phyloP scores from a whole-genome alignment of 805 yeast species.

The Cyberlindnera bimundalis region DNA sequence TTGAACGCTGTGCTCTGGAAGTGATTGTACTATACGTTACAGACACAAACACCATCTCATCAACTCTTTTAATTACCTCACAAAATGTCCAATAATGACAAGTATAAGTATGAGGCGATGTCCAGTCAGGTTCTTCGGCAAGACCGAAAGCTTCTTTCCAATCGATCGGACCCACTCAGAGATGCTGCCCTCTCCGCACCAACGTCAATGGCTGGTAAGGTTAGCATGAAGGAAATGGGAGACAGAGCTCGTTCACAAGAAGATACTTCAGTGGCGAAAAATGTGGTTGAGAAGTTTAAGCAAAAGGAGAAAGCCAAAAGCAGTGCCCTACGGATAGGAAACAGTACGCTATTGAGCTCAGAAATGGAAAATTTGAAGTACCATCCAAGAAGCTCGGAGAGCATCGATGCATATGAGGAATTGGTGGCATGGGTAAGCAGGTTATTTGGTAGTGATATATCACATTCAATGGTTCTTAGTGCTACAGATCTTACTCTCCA shows the following conservation, averaged over 20 bases:
- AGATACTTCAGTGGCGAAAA: conserved; percentile 20
- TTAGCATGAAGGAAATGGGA: conserved; percentile 73
- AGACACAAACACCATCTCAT: not conserved
- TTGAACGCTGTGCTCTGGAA: no score
- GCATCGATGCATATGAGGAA: conserved; percentile 47
- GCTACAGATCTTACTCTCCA: conserved; percentile 67
- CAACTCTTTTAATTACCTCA: not conserved
- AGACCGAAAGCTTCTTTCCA: conserved; percentile 50
- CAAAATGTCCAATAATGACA: conserved; percentile 3
- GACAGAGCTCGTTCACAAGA: conserved; percentile 25
- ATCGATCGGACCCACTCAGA: conserved; percentile 34
- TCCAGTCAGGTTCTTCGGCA: conserved; percentile 67
- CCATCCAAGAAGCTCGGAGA: conserved; percentile 56
- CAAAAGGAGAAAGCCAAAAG: conserved; percentile 21
- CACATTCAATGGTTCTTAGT: conserved; percentile 67
- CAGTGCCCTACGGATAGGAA: conserved; percentile 5
- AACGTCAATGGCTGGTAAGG: conserved; percentile 64
- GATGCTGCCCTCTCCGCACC: conserved; percentile 62
- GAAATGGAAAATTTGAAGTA: conserved; percentile 51
- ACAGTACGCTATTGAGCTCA: conserved; percentile 32
- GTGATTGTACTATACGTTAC: no score
- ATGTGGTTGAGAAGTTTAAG: conserved; percentile 19
- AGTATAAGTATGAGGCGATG: conserved; percentile 67
- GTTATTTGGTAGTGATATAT: conserved; percentile 63
- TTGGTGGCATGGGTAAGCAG: conserved; percentile 58